Conservation (phyloP, 768 basidiomycete species). For the Amanita brunnescens region DNA sequence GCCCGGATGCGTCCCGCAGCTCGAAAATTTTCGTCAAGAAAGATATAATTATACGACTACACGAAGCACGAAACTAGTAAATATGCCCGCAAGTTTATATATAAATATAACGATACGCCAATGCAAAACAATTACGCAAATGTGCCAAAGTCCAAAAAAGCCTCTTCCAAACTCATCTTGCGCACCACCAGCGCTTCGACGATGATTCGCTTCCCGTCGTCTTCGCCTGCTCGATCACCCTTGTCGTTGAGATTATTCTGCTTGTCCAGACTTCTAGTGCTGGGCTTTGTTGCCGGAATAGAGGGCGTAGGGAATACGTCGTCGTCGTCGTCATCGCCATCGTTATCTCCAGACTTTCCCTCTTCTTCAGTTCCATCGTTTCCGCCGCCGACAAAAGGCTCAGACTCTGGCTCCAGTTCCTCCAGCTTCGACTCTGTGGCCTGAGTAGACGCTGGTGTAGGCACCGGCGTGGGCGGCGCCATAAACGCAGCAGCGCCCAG, state of each 20-base stretch:
- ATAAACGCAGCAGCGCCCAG: conserved; percentile 6
- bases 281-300: conserved; percentile 1
- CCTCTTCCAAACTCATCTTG: conserved; percentile 70
- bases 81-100: too few relatives aligned
- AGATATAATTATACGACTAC: too few relatives aligned
- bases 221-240: neutral
- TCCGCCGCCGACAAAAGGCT: neutral
- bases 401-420: neutral
- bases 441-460: neutral
- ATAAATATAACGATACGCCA: neutral
- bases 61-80: too few relatives aligned
- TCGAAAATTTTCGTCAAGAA: too few relatives aligned
- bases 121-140: conserved; percentile 29
- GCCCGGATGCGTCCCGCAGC: too few relatives aligned
- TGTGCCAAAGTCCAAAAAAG: conserved; percentile 65
- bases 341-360: conserved; percentile 2
- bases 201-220: conserved; percentile 39
- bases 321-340: conserved; percentile 22
- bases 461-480: conserved; percentile 6
- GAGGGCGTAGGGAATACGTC: conserved; percentile 29
- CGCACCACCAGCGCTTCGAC: conserved; percentile 77
- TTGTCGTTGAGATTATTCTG: conserved; percentile 16
- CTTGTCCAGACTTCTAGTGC: conserved; percentile 9
- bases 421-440: too few relatives aligned
- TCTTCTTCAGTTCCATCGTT: neutral